These are phyloP conservation scores for Pythium guiyangense DNA, from an alignment of 352 stramenopile species.

Conservation along the genomic window DNA sequence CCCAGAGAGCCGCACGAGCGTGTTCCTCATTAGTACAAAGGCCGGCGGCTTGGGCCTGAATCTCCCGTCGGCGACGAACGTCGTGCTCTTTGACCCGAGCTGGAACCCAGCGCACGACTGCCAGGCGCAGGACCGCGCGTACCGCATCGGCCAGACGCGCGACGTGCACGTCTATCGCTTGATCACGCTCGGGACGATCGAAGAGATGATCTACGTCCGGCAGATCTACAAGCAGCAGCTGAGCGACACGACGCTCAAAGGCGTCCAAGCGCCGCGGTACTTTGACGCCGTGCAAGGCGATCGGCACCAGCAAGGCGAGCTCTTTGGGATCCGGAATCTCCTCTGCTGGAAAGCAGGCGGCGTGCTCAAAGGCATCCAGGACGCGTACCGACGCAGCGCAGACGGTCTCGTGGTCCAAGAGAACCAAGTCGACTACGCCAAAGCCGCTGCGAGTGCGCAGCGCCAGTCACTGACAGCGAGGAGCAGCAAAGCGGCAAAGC, in stretches of 20 bases:
- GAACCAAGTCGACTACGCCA: constrained; percentile 50
- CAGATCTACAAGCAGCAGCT: constrained; percentile 89
- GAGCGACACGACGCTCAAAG: constrained; percentile 75
- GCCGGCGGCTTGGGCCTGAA: constrained; percentile 74
- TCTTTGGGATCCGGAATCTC: constrained; percentile 78
- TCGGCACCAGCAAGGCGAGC: constrained; percentile 59
- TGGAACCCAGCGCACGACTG: constrained; percentile 87
- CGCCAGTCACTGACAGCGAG: background rate
- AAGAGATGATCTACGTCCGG: constrained; percentile 87
- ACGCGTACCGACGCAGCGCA: constrained; percentile 48
- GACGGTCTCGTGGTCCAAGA: constrained; percentile 54
- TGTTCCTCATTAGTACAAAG: constrained; percentile 79
- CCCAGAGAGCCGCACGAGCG: constrained; percentile 39
- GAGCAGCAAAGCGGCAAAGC: constrained; percentile 1
- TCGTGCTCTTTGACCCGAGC: constrained; percentile 85
- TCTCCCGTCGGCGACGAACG: constrained; percentile 74
- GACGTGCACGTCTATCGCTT: constrained; percentile 83
- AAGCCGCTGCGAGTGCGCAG: background rate
- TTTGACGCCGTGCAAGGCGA: constrained; percentile 82
- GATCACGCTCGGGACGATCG: constrained; percentile 81
- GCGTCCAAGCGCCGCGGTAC: constrained; percentile 57
- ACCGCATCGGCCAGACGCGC: constrained; percentile 83
- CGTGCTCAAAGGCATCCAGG: constrained; percentile 73
- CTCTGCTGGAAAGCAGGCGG: constrained; percentile 70
- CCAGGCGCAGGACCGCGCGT: constrained; percentile 80